These are phyloP conservation scores for Iris macrosiphon DNA, from an alignment of 106 monocot genomes.

Conservation along the genomic window DNA sequence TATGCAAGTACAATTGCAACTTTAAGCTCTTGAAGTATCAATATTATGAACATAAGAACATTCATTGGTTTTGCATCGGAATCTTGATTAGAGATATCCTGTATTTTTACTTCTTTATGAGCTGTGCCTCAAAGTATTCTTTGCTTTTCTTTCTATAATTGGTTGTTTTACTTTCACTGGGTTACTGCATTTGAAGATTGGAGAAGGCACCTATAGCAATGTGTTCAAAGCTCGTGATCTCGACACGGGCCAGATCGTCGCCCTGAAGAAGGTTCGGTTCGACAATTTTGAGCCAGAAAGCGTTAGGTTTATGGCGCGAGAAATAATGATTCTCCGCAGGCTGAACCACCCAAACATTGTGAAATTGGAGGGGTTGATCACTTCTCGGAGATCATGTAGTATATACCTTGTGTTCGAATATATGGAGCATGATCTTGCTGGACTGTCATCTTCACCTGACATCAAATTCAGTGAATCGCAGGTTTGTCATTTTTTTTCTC, in stretches of 20 bases:
- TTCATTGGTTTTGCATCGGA: too few relatives aligned
- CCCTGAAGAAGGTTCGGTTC: slow-evolving; percentile 89
- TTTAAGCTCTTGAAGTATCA: too few relatives aligned
- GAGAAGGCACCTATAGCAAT: slow-evolving; percentile 92
- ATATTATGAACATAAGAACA: too few relatives aligned
- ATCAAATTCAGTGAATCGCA: slow-evolving; percentile 69
- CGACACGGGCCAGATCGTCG: slow-evolving; percentile 69
- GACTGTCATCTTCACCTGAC: slow-evolving; percentile 56
- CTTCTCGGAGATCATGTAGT: slow-evolving; percentile 57
- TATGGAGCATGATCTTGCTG: slow-evolving; percentile 94
- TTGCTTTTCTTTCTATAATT: too few relatives aligned
- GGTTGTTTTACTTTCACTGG: too few relatives aligned
- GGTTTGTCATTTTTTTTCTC: too few relatives aligned
- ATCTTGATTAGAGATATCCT: too few relatives aligned
- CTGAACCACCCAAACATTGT: slow-evolving; percentile 83
- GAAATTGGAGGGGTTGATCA: slow-evolving; percentile 68
- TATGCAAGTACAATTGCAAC: too few relatives aligned
- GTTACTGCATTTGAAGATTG: slow-evolving; percentile 59
- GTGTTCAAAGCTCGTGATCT: slow-evolving; percentile 81
- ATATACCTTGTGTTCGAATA: slow-evolving; percentile 93
- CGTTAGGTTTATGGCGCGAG: slow-evolving; percentile 86
- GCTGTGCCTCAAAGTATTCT: too few relatives aligned
- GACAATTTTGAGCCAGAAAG: slow-evolving; percentile 88
- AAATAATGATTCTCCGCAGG: slow-evolving; percentile 81
- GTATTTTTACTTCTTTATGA: too few relatives aligned